phyloP scores from a whole-genome alignment of 2,329 filamentous ascomycete genomes.

The Phaeosphaeriaceae sp. region DNA sequence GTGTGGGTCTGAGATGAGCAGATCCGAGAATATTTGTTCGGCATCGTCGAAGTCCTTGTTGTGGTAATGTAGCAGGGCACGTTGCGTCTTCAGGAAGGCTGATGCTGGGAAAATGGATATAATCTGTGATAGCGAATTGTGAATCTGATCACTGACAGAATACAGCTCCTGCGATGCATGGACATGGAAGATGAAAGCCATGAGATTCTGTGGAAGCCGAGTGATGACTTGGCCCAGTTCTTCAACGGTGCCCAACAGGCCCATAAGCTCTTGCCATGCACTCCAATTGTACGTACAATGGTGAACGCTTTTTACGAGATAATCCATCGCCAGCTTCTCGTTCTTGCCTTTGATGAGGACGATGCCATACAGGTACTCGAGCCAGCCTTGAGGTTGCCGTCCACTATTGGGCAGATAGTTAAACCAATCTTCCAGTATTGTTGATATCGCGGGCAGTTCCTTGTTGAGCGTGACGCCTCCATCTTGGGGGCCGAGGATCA shows the following conservation, averaged over 20 bases:
- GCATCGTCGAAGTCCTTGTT: constrained; percentile 76
- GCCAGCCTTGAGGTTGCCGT: constrained; percentile 82
- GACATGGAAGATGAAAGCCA: constrained; percentile 92
- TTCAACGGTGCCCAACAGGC: constrained; percentile 77
- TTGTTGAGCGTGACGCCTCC: constrained; percentile 84
- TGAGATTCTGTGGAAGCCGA: constrained; percentile 84
- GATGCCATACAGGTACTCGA: constrained; percentile 92
- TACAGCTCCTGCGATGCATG: constrained; percentile 91
- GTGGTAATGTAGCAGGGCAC: constrained; percentile 87
- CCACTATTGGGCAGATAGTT: constrained; percentile 63
- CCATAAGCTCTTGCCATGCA: constrained; percentile 91
- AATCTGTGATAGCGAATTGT: constrained; percentile 77
- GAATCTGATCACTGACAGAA: constrained; percentile 77
- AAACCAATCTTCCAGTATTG: constrained; percentile 83
- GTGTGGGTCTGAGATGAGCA: constrained; percentile 70
- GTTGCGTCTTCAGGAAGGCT: constrained; percentile 88
- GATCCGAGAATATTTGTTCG: constrained; percentile 68
- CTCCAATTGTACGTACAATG: constrained; percentile 96
- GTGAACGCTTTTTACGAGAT: constrained; percentile 86
- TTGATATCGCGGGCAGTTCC: constrained; percentile 77
- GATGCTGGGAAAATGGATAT: constrained; percentile 85
- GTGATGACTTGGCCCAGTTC: constrained; percentile 78
- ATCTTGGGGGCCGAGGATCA: constrained; percentile 94
- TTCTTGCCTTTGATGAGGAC: constrained; percentile 90
- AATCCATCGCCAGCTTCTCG: constrained; percentile 81